Evolutionary conservation across 495 filamentous ascomycete species (phyloP).

Genomic region (Penicillium samsonianum): DNA sequence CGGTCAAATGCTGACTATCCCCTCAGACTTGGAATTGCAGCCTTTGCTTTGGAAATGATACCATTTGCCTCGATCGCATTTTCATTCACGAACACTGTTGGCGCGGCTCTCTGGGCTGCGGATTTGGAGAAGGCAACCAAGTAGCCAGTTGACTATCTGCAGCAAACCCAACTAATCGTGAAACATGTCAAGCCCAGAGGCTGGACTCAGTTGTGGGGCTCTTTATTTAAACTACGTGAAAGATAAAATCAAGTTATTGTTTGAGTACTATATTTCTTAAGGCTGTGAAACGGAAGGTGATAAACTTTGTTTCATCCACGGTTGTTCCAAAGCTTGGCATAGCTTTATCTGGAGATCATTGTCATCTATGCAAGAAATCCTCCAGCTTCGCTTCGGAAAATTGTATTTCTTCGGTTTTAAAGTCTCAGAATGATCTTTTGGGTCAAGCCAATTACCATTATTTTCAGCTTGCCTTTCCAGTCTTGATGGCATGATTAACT

Average conservation of each 20-base stretch:
- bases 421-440: too few relatives aligned
- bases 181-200: neutral
- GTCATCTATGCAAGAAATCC: too few relatives aligned
- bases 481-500: too few relatives aligned
- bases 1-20: slow-evolving; percentile 18
- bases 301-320: too few relatives aligned
- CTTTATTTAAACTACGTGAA: neutral
- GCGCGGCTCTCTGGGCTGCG: slow-evolving; percentile 90
- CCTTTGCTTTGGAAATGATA: slow-evolving; percentile 79
- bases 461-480: too few relatives aligned
- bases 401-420: too few relatives aligned
- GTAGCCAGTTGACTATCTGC: slow-evolving; percentile 6
- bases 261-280: neutral
- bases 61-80: slow-evolving; percentile 83
- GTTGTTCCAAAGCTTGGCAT: neutral
- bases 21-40: slow-evolving; percentile 73
- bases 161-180: neutral
- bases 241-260: neutral
- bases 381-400: too few relatives aligned
- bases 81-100: slow-evolving; percentile 87
- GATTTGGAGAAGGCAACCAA: slow-evolving; percentile 70
- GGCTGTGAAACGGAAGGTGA: neutral
- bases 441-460: too few relatives aligned
- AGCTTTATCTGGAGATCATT: neutral
- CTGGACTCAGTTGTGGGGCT: neutral